Evolutionary conservation across 2,329 filamentous ascomycete genomes (phyloP).

Genomic region (Arthrinium phaeospermum): DNA sequence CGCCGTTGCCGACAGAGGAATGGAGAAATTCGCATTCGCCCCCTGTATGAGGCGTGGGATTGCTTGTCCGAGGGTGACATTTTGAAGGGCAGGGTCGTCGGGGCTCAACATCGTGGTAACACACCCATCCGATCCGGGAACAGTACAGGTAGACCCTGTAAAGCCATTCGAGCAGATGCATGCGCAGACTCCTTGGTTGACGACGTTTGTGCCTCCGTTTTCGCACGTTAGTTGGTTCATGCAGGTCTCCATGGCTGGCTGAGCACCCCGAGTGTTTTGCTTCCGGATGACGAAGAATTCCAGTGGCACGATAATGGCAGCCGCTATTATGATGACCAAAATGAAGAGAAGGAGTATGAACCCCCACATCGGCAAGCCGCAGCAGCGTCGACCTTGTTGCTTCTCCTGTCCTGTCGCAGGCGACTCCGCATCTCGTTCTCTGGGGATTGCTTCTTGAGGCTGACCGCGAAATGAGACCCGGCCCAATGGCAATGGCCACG

Average conservation of each 20-base stretch:
- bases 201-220: conserved; percentile 81
- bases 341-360: conserved; percentile 72
- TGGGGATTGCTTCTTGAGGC: conserved; percentile 34
- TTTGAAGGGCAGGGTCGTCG: conserved; percentile 49
- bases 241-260: conserved; percentile 57
- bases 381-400: conserved; percentile 66
- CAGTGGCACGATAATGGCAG: conserved; percentile 81
- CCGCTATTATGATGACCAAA: conserved; percentile 74
- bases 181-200: conserved; percentile 72
- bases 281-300: conserved; percentile 68
- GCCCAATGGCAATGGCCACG: conserved; percentile 56
- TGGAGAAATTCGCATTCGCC: conserved; percentile 71
- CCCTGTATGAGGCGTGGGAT: conserved; percentile 76
- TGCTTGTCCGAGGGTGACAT: conserved; percentile 81
- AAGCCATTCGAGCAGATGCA: conserved; percentile 93
- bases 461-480: conserved; percentile 29
- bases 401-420: background rate
- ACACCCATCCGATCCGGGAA: conserved; percentile 55
- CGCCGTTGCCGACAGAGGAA: conserved; percentile 72
- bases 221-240: conserved; percentile 67
- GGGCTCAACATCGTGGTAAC: conserved; percentile 55
- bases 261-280: conserved; percentile 37
- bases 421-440: conserved; percentile 1
- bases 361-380: conserved; percentile 81
- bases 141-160: conserved; percentile 63